These are phyloP conservation scores for Aspergillus sp. DNA, from an alignment of 2,329 filamentous ascomycete genomes.

Conservation along the genomic window DNA sequence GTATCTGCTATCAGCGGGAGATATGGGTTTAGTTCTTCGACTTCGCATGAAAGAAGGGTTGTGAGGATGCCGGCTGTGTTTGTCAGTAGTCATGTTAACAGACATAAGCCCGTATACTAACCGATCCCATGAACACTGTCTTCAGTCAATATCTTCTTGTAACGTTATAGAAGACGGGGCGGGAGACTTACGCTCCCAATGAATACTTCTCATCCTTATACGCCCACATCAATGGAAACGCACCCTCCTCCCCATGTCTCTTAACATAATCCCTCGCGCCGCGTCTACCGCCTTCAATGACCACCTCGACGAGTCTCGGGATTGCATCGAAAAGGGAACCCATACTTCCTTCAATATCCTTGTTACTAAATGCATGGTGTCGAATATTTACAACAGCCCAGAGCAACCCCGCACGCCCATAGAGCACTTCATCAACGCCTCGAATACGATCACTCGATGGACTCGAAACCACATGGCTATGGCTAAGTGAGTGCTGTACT, in stretches of 20 bases:
- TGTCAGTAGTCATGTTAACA: background rate
- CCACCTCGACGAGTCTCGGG: slow-evolving; percentile 26
- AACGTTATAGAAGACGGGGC: background rate
- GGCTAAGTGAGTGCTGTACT: slow-evolving; percentile 21
- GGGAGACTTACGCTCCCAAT: slow-evolving; percentile 30
- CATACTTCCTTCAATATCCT: slow-evolving; percentile 11
- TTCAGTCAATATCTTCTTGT: background rate
- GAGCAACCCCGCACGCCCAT: slow-evolving; percentile 33
- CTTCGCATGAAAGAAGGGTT: slow-evolving; percentile 28
- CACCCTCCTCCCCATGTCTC: slow-evolving; percentile 22
- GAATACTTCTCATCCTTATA: slow-evolving; percentile 31
- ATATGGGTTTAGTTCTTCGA: slow-evolving; percentile 25
- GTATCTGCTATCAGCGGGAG: slow-evolving; percentile 29
- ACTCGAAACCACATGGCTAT: slow-evolving; percentile 16
- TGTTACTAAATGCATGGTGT: slow-evolving; percentile 14
- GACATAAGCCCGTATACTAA: background rate
- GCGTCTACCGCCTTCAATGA: slow-evolving; percentile 29
- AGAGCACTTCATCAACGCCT: slow-evolving; percentile 35
- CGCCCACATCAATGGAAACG: slow-evolving; percentile 36
- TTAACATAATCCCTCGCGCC: slow-evolving; percentile 23
- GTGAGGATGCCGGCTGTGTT: slow-evolving; percentile 31
- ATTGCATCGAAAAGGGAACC: slow-evolving; percentile 20
- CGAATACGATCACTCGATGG: slow-evolving; percentile 19
- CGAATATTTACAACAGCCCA: slow-evolving; percentile 31
- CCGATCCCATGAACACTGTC: slow-evolving; percentile 24